Evolutionary conservation across 129 eudicot genomes (phyloP).

Genomic region (Tagetes erecta): DNA sequence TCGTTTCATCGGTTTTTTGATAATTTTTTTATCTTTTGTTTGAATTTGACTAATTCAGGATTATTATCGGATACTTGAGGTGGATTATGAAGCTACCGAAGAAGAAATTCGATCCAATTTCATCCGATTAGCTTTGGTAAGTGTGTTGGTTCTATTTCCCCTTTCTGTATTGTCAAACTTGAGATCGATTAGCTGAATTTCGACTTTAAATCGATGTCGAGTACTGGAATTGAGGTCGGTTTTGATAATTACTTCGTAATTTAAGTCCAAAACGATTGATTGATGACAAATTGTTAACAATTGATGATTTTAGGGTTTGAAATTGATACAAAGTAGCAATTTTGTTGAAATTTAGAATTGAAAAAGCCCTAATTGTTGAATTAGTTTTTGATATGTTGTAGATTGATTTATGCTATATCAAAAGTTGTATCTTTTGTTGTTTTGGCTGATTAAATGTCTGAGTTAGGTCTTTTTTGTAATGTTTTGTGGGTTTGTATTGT

Average conservation of each 20-base stretch:
- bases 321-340: background rate
- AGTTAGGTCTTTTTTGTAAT: constrained; percentile 10
- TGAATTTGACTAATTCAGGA: constrained; percentile 40
- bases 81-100: constrained; percentile 87
- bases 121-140: constrained; percentile 85
- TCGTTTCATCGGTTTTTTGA: background rate
- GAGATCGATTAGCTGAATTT: background rate
- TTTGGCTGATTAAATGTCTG: background rate
- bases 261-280: constrained; percentile 9
- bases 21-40: background rate
- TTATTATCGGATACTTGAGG: constrained; percentile 75
- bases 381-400: background rate
- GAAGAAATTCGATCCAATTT: constrained; percentile 84
- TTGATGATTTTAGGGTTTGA: background rate
- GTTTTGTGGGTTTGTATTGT: constrained; percentile 17
- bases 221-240: background rate
- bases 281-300: background rate
- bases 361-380: constrained; percentile 22
- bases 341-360: background rate
- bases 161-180: too few species aligned
- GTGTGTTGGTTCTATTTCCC: constrained; percentile 1
- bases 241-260: background rate
- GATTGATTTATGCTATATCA: constrained; percentile 12
- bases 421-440: background rate
- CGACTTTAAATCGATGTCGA: background rate